A percentile compares a stretch with the other conserved stretches of the same genome.
These are phyloP conservation scores for Xylariaceae sp. DNA, from an alignment of 2,329 filamentous ascomycete species.

Conservation along the genomic window DNA sequence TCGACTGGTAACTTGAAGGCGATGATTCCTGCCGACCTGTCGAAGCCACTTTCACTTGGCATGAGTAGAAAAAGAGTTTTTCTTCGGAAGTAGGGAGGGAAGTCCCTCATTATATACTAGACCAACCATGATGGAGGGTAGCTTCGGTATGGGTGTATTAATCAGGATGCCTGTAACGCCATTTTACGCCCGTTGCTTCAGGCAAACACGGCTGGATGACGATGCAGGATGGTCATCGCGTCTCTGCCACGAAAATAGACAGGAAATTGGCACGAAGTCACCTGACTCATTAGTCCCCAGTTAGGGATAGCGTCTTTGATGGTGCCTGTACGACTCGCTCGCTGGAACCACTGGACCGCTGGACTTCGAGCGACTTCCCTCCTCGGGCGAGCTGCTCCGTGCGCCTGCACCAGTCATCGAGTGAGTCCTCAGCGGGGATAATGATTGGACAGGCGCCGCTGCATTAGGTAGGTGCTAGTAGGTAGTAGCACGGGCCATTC, in stretches of 20 bases:
- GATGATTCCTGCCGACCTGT: constrained; percentile 26
- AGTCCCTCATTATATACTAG: constrained; percentile 20
- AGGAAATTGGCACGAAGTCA: constrained; percentile 27
- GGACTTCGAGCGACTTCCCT: no score
- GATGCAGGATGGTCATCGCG: constrained; percentile 30
- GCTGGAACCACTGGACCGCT: background rate
- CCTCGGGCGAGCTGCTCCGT: no score
- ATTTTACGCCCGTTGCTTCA: constrained; percentile 21
- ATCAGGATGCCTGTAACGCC: constrained; percentile 14
- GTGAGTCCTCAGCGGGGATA: no score
- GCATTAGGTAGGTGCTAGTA: no score
- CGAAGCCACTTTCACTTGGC: constrained; percentile 16
- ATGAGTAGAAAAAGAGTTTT: constrained; percentile 20
- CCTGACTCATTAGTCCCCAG: constrained; percentile 22
- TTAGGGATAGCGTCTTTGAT: background rate
- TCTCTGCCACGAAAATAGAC: constrained; percentile 16
- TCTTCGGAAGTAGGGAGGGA: constrained; percentile 10
- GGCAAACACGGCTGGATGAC: constrained; percentile 30
- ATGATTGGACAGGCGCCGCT: no score
- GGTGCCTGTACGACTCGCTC: background rate
- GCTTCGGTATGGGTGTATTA: constrained; percentile 6
- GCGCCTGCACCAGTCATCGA: no score
- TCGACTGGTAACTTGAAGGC: constrained; percentile 1
- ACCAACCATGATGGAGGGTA: constrained; percentile 18
- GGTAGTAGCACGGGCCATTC: no score